Conservation (phyloP, 768 basidiomycete genomes). For the Boletales sp. region DNA sequence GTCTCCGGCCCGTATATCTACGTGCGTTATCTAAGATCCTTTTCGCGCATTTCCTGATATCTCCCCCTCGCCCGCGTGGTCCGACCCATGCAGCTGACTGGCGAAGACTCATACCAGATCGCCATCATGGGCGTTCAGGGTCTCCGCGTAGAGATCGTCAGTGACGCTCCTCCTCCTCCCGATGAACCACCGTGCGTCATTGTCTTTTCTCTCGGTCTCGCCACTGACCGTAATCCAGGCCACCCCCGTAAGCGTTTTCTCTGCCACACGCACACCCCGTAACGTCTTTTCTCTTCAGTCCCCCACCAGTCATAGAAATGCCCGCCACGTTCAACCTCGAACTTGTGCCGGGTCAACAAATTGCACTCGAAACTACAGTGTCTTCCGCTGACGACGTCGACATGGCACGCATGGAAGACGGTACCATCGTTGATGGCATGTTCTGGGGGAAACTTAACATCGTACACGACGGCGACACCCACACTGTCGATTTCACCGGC, state of each 20-base stretch:
- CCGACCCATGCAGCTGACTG: conserved; percentile 53
- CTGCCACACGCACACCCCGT: conserved; percentile 10
- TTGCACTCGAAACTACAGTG: conserved; percentile 76
- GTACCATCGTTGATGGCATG: conserved; percentile 76
- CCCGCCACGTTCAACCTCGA: conserved; percentile 82
- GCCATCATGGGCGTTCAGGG: conserved; percentile 82
- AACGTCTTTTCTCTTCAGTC: conserved; percentile 29
- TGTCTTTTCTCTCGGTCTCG: background rate
- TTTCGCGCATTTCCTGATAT: conserved; percentile 2
- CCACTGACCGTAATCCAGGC: conserved; percentile 27
- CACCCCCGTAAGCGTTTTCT: conserved; percentile 45
- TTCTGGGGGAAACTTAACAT: conserved; percentile 90
- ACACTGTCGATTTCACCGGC: conserved; percentile 80
- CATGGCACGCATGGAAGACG: conserved; percentile 91
- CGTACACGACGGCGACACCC: conserved; percentile 71
- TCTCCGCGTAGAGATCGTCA: conserved; percentile 80
- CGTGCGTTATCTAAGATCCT: conserved; percentile 41
- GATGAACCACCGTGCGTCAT: conserved; percentile 71
- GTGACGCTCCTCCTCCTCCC: conserved; percentile 80
- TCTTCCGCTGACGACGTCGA: conserved; percentile 79
- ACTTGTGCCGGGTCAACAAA: conserved; percentile 71
- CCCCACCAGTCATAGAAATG: conserved; percentile 81
- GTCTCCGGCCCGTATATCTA: conserved; percentile 84
- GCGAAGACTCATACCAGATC: conserved; percentile 87
- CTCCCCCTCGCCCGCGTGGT: conserved; percentile 17